Evolutionary conservation across 306 rosid genomes (phyloP), one percentile per base, ranked within the genome.

Genomic region (Rosa rugosa): DNA sequence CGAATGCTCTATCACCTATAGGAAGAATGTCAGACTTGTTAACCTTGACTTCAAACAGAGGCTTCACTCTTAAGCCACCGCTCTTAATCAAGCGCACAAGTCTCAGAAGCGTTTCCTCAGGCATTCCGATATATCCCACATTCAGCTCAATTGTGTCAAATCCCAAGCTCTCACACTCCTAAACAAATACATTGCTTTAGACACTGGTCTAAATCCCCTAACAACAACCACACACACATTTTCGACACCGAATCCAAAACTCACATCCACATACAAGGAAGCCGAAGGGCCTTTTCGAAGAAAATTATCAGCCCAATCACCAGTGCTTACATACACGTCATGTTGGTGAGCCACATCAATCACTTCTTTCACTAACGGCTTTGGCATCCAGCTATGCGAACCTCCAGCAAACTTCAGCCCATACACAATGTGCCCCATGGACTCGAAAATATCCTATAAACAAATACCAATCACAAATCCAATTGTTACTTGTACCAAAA

Each of bases 121-220:
- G 94, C 67, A 95, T 77, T 46, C 78, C 95, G 40, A 92, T 90
- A 0, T 94, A 88, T 4, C 87, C 90, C 63, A 81, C 91, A 84
- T 95, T 91, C 46, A 93, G 86, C 86, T 92, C 97, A 45, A 93
- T 36, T 25, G 97, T 86, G 80, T 95, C 97, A 79, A 93, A 93
- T 56, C 99, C 98, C 86, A 92, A 80, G 34, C 86, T 75, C 90
- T 93, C 91, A 77, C 99, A 95, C 77, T 95, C 97, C 99, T 95
- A 75, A 59, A 44, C 12, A 75, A 20, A 23, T 2, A 69, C 49
- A 77, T 47, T 34, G 59, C 23, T 73, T 5, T 22, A 53, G 16
- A 45, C 59, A 34, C 60, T 27, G 11, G 45, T 5, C 16, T n/a
- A 80, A 31, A 8, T 6, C 14, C 76, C 40, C 72, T 10, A 72